Evolutionary conservation across 139 green algal genomes (phyloP).

Genomic region (Mesotaenium endlicherianum): DNA sequence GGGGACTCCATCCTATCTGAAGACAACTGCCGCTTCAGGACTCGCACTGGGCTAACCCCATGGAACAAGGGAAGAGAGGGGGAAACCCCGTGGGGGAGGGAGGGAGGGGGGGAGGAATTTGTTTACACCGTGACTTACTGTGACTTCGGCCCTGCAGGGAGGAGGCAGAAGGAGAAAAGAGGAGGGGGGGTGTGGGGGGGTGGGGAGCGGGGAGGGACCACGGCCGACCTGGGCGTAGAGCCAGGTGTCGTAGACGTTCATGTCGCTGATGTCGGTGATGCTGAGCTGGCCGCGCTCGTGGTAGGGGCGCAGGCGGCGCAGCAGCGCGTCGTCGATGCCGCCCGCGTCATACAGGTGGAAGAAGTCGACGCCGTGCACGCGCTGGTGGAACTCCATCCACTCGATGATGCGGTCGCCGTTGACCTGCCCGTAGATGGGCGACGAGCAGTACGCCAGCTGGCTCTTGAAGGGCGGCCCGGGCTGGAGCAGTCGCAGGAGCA

Average conservation of each 20-base stretch:
- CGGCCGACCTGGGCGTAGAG: constrained; percentile 13
- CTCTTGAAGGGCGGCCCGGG: neutral
- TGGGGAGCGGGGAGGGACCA: neutral
- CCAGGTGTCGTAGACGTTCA: constrained; percentile 29
- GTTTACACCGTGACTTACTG: neutral
- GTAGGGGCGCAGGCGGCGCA: neutral
- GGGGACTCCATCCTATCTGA: too few relatives aligned
- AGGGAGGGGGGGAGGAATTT: constrained; percentile 8
- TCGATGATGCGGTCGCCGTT: neutral
- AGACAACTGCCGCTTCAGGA: too few relatives aligned
- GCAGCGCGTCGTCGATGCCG: neutral
- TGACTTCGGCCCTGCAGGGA: neutral
- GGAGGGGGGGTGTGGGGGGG: neutral
- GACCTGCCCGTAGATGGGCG: constrained; percentile 22
- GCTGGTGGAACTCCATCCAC: constrained; percentile 28
- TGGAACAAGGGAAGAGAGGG: constrained; percentile 29
- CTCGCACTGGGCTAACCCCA: too few relatives aligned
- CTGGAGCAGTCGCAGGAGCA: neutral
- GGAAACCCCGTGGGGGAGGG: constrained; percentile 8
- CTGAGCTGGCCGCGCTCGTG: neutral
- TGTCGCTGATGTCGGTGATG: constrained; percentile 16
- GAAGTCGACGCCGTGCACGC: constrained; percentile 6
- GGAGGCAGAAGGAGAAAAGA: neutral
- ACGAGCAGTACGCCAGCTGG: constrained; percentile 26
- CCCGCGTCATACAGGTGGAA: constrained; percentile 33